Evolutionary conservation across 768 basidiomycete species (phyloP), one percentile per base, ranked within the genome.

Genomic region (Russula ochroleuca): DNA sequence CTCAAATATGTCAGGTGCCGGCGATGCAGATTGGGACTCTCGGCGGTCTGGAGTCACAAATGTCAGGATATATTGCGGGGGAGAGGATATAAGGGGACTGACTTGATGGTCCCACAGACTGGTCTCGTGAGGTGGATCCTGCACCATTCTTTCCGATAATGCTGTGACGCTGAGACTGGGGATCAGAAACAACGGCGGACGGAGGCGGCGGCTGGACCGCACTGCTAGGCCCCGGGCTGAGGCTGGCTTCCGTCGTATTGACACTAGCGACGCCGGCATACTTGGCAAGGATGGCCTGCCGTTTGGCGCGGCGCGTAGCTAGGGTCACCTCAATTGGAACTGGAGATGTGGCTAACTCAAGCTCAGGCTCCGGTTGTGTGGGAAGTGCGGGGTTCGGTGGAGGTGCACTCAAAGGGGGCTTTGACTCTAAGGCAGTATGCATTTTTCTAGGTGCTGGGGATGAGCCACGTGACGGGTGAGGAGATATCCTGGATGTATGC

Each of bases 211-310:
- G 85, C 70, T 84, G 82, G 72, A 83, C 83, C 83, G 86, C 85
- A 86, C 86, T 87, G 75, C 83, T 85, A 76, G 83, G 80, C 72
- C 81, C 81, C 50, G 84, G 83, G 70, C 83, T 84, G 40, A 83
- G 81, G 68, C 80, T 79, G 60, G 76, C 74, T 64, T 70, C 73
- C 19, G 72, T 65, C 47, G 67, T 64, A 17, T 60, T 64, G 55
- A 68, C 67, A 68, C 79, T 81, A 59, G 78, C 73, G 59, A 78
- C 74, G 17, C 81, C 82, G 6, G 78, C 69, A 74, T 91, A 88
- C 74, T 90, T 92, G 59, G 89, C 90, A 48, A 90, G 77, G 60
- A 94, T 93, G 10, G 88, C 91, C 63, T 84, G 84, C 33, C 92
- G 85, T 59, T 75, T 78, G 15, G 88, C 88, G 31, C 87, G 83